Evolutionary conservation across 257 asterid genomes (phyloP).

Genomic region (Solanum pimpinellifolium): DNA sequence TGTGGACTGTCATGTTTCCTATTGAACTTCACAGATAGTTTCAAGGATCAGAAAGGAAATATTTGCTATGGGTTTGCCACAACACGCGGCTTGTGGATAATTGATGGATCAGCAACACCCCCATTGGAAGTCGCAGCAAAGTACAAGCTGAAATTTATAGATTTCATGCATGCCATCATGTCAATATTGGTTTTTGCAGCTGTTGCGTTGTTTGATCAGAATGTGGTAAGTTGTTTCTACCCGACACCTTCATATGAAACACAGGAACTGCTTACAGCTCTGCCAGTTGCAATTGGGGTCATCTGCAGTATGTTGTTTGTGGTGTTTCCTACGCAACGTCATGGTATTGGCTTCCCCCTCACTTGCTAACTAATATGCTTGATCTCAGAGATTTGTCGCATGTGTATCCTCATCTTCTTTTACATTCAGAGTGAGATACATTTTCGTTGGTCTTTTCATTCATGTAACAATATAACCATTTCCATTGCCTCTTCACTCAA

Average conservation of each 20-base stretch:
- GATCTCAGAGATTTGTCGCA: not conserved
- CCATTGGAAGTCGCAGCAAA: constrained; percentile 36
- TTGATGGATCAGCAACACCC: constrained; percentile 60
- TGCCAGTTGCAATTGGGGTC: constrained; percentile 88
- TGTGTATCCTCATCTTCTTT: not conserved
- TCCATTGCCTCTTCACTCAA: not conserved
- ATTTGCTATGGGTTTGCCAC: constrained; percentile 74
- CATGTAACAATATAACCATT: not conserved
- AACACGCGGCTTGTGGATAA: constrained; percentile 53
- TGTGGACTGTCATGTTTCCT: constrained; percentile 64
- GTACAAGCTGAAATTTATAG: constrained; percentile 59
- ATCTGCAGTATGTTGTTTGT: constrained; percentile 76
- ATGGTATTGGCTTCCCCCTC: constrained; percentile 87
- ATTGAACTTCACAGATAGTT: constrained; percentile 73
- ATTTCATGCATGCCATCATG: constrained; percentile 76
- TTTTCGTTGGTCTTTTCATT: not conserved
- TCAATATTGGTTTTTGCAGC: constrained; percentile 79
- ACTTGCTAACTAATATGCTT: constrained; percentile 12
- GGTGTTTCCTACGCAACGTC: constrained; percentile 72
- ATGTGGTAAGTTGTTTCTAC: constrained; percentile 66
- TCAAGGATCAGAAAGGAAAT: constrained; percentile 64
- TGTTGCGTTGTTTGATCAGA: constrained; percentile 56
- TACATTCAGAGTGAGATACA: not conserved
- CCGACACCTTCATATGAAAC: constrained; percentile 53
- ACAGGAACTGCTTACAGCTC: constrained; percentile 52